These are phyloP conservation scores for Creolimax fragrantissima DNA, from an alignment of 78 protist species.

Conservation along the genomic window DNA sequence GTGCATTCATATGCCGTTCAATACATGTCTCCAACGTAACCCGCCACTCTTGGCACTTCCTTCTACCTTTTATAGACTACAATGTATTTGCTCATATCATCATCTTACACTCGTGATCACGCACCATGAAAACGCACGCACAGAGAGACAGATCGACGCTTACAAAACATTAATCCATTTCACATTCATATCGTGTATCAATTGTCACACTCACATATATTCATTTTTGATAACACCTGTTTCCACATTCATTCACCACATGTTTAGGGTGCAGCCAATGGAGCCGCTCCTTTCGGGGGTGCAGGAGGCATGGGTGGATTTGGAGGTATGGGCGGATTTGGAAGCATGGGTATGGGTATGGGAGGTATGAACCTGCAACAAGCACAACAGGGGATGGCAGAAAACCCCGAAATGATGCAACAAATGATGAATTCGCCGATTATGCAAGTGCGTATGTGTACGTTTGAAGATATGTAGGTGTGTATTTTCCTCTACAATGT, in stretches of 20 bases:
- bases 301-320: background rate
- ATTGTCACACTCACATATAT: background rate
- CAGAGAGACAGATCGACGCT: background rate
- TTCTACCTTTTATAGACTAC: too few relatives aligned
- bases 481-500: background rate
- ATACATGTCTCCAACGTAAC: background rate
- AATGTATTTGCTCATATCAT: too few relatives aligned
- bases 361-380: conserved; percentile 14
- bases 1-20: background rate
- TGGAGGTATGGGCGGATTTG: background rate
- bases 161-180: background rate
- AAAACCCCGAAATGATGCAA: conserved; percentile 9
- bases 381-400: background rate
- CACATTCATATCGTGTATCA: background rate
- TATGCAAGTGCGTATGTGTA: background rate
- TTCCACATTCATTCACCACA: background rate
- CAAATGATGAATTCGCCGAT: conserved; percentile 12
- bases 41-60: too few relatives aligned
- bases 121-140: background rate
- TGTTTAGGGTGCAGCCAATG: too few relatives aligned
- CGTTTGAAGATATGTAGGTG: background rate
- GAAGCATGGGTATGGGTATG: background rate
- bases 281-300: background rate
- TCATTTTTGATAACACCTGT: background rate
- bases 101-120: background rate